These are phyloP conservation scores for Paramecium sonneborni DNA, from an alignment of 73 alveolate genomes.

Conservation along the genomic window DNA sequence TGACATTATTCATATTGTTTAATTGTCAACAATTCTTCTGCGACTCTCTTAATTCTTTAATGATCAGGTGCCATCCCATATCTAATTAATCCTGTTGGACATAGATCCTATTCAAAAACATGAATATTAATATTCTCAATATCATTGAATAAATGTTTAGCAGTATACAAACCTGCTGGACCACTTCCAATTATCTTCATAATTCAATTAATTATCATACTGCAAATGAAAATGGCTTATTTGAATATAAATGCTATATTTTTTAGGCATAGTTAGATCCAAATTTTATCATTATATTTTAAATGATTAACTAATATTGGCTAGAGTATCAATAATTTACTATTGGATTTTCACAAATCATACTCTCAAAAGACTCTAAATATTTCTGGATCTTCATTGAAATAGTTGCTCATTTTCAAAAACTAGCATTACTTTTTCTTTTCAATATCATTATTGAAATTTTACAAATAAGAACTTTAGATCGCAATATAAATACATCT, in stretches of 20 bases:
- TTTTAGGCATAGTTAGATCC: conserved; percentile 33
- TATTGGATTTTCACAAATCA: conserved; percentile 12
- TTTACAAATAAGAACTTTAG: neutral
- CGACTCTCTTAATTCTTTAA: conserved; percentile 76
- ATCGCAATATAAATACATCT: neutral
- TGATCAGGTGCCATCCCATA: conserved; percentile 94
- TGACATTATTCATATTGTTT: conserved; percentile 58
- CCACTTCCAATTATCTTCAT: conserved; percentile 82
- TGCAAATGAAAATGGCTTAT: conserved; percentile 6
- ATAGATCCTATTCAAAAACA: conserved; percentile 78
- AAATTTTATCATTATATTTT: conserved; percentile 1
- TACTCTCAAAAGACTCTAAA: neutral
- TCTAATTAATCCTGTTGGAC: conserved; percentile 86
- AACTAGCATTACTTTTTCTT: neutral
- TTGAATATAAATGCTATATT: neutral
- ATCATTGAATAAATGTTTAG: conserved; percentile 68
- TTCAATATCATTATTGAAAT: neutral
- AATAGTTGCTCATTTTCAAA: neutral
- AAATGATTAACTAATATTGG: conserved; percentile 25
- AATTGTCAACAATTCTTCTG: conserved; percentile 72
- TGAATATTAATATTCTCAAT: conserved; percentile 75
- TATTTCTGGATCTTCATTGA: neutral
- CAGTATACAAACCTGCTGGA: conserved; percentile 91
- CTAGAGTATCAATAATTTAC: conserved; percentile 25
- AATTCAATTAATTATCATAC: neutral